Evolutionary conservation across 768 basidiomycete genomes (phyloP).

Genomic region (Galerina sulciceps): DNA sequence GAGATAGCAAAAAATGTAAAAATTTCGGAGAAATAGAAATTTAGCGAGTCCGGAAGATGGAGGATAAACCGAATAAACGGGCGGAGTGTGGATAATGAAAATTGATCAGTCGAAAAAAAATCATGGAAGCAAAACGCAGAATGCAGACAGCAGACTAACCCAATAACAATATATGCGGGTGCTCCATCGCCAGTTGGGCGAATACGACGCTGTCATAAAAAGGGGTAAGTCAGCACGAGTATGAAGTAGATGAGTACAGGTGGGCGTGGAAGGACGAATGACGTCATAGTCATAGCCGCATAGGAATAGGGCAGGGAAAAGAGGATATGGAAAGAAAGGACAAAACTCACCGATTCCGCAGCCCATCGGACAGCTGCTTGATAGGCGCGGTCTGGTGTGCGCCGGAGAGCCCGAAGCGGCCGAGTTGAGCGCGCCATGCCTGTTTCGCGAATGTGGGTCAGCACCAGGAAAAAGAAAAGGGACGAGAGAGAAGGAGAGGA

Average conservation of each 20-base stretch:
- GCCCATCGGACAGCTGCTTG: constrained; percentile 92
- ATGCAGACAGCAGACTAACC: constrained; percentile 44
- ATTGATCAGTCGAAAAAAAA: no score
- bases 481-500: no score
- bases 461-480: constrained; percentile 9
- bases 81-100: no score
- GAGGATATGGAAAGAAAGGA: no score
- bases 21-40: constrained; percentile 7
- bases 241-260: neutral
- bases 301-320: no score
- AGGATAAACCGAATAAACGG: neutral
- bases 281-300: constrained; percentile 1
- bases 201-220: constrained; percentile 78
- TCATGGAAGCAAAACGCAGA: neutral
- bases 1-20: no score
- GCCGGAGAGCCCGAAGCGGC: constrained; percentile 94
- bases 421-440: constrained; percentile 94
- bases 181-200: constrained; percentile 95
- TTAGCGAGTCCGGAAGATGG: neutral
- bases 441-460: constrained; percentile 30
- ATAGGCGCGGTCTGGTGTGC: constrained; percentile 94
- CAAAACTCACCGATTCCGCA: constrained; percentile 84
- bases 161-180: constrained; percentile 91
- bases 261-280: neutral
- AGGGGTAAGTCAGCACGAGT: constrained; percentile 5